Percentiles rank a stretch among this genome's conserved stretches.
Evolutionary conservation across 176 grass and related monocot genomes (phyloP).

Genomic region (Cenchrus purpureus): DNA sequence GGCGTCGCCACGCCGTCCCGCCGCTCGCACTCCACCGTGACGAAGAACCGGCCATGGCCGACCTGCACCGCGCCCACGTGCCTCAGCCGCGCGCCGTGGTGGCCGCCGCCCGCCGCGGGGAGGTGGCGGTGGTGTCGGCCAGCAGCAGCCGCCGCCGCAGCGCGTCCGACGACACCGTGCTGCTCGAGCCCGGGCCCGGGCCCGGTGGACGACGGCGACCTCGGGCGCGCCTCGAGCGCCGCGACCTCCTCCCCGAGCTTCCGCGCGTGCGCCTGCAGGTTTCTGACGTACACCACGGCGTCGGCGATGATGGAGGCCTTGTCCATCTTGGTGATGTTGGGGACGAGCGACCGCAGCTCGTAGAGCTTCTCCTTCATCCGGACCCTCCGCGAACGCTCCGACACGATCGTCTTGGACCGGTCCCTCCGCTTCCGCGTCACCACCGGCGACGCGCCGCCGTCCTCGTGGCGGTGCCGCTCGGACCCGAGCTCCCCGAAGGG

Average conservation of each 20-base stretch:
- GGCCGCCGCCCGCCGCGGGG: background rate
- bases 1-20: conserved; percentile 47
- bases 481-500: conserved; percentile 3
- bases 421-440: conserved; percentile 60
- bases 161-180: background rate
- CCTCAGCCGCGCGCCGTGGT: conserved; percentile 47
- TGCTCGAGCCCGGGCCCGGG: background rate
- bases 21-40: conserved; percentile 71
- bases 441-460: conserved; percentile 32
- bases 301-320: conserved; percentile 96
- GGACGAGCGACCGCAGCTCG: conserved; percentile 85
- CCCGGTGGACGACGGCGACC: background rate
- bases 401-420: conserved; percentile 85
- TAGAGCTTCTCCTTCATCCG: conserved; percentile 97
- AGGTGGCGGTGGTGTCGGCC: background rate
- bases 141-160: background rate
- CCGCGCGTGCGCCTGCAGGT: conserved; percentile 66
- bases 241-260: conserved; percentile 69
- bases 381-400: conserved; percentile 85
- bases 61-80: conserved; percentile 54
- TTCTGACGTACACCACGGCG: conserved; percentile 73
- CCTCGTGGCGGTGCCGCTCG: conserved; percentile 30
- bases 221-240: conserved; percentile 55
- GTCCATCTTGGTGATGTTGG: conserved; percentile 99
- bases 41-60: conserved; percentile 63